Conservation (phyloP, 345 rosid genomes). For the Isatis tinctoria region DNA sequence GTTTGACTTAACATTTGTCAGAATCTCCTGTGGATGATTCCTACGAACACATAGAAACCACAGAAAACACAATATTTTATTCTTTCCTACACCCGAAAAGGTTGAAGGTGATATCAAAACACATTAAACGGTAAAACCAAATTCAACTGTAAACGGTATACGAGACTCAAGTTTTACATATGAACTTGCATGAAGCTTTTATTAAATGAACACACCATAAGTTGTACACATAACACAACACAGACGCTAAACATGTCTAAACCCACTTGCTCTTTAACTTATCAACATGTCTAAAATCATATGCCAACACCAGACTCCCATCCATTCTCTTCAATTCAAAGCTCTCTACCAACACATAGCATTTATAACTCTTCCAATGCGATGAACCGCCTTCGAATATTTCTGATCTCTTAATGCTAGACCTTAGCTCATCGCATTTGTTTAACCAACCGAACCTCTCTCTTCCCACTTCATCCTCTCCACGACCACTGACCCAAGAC, state of each 20-base stretch:
- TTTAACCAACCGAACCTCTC: conserved; percentile 42
- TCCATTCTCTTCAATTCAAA: conserved; percentile 57
- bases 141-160: too few species aligned
- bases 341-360: conserved; percentile 56
- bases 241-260: conserved; percentile 33
- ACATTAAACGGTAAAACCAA: background rate
- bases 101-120: too few species aligned
- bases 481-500: conserved; percentile 36
- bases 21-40: conserved; percentile 4
- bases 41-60: background rate
- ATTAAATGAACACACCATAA: background rate
- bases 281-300: conserved; percentile 45
- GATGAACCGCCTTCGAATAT: too few species aligned
- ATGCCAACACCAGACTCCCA: conserved; percentile 39
- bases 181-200: background rate
- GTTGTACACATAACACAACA: background rate
- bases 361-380: conserved; percentile 48
- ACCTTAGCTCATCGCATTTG: conserved; percentile 10
- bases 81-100: background rate
- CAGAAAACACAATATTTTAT: background rate
- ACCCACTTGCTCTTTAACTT: conserved; percentile 42
- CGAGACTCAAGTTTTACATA: background rate
- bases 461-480: conserved; percentile 60
- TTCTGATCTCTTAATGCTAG: conserved; percentile 33
- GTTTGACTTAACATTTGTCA: conserved; percentile 10